Percentiles rank a stretch among this genome's conserved stretches.
phyloP scores from a whole-genome alignment of 129 eudicot genomes.

The Heracleum sosnowskyi region DNA sequence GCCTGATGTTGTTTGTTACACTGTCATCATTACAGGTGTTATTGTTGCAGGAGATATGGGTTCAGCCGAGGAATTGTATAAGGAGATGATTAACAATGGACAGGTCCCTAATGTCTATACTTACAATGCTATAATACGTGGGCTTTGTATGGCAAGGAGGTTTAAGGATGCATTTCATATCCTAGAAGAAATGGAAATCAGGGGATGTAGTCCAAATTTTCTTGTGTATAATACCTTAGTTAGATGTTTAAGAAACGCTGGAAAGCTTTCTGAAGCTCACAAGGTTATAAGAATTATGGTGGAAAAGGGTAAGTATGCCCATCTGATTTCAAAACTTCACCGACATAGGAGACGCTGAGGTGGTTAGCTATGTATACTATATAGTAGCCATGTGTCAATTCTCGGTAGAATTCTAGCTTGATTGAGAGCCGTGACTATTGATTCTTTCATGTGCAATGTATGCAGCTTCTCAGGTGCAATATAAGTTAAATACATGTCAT shows the following conservation, averaged over 20 bases:
- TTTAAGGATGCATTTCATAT: slow-evolving; percentile 67
- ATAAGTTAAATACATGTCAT: background rate
- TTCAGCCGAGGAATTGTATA: slow-evolving; percentile 54
- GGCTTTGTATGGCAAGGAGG: slow-evolving; percentile 67
- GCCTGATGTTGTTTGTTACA: slow-evolving; percentile 82
- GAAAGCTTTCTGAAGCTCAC: slow-evolving; percentile 62
- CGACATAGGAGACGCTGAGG: slow-evolving; percentile 49
- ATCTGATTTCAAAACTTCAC: slow-evolving; percentile 43
- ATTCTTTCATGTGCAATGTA: slow-evolving; percentile 12
- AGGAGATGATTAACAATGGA: slow-evolving; percentile 57
- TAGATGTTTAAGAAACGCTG: slow-evolving; percentile 55
- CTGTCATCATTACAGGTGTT: slow-evolving; percentile 77
- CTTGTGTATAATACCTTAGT: slow-evolving; percentile 87
- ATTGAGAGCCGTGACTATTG: background rate
- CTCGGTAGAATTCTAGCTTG: slow-evolving; percentile 10
- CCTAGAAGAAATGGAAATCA: slow-evolving; percentile 82
- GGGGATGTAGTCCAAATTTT: slow-evolving; percentile 88
- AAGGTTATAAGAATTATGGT: slow-evolving; percentile 55
- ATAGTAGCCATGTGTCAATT: background rate
- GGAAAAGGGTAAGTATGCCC: slow-evolving; percentile 61
- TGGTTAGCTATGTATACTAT: slow-evolving; percentile 11
- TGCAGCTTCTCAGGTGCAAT: slow-evolving; percentile 1
- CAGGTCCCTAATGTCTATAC: slow-evolving; percentile 85
- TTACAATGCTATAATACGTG: slow-evolving; percentile 83
- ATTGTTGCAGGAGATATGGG: slow-evolving; percentile 54